phyloP scores from a whole-genome alignment of 1,284 basidiomycete genomes.

The Cutaneotrichosporon cavernicola region DNA sequence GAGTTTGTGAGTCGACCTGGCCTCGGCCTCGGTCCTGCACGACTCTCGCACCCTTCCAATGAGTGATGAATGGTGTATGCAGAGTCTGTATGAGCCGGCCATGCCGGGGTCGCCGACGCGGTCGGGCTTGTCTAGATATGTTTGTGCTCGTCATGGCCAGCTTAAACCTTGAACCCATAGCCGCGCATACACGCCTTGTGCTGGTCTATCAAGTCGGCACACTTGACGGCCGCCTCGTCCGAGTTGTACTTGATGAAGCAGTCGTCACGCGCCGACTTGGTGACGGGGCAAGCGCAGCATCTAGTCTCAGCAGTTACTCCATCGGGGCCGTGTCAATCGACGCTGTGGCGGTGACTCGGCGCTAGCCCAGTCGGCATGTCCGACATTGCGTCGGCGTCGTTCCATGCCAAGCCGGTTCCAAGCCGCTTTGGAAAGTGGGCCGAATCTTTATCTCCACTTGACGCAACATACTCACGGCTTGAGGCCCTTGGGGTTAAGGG shows the following conservation, averaged over 20 bases:
- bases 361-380: not conserved
- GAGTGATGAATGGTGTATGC: constrained; percentile 16
- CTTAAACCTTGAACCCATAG: constrained; percentile 76
- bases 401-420: not conserved
- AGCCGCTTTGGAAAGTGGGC: not conserved
- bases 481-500: constrained; percentile 81
- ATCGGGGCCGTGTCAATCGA: not conserved
- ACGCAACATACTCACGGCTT: constrained; percentile 69
- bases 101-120: constrained; percentile 1
- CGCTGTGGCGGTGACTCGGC: not conserved
- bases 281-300: constrained; percentile 94
- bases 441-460: not conserved
- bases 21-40: too few relatives aligned
- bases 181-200: constrained; percentile 88
- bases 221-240: constrained; percentile 71
- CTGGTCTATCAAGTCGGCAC: constrained; percentile 71
- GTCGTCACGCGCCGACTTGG: constrained; percentile 84
- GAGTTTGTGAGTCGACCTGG: too few relatives aligned
- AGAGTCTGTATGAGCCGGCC: constrained; percentile 9
- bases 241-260: constrained; percentile 80
- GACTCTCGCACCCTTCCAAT: not conserved
- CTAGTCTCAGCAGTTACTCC: constrained; percentile 46
- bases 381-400: not conserved
- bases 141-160: not conserved
- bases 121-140: not conserved